Evolutionary conservation across 2,329 filamentous ascomycete species (phyloP).

Genomic region (Erysiphe pisi): DNA sequence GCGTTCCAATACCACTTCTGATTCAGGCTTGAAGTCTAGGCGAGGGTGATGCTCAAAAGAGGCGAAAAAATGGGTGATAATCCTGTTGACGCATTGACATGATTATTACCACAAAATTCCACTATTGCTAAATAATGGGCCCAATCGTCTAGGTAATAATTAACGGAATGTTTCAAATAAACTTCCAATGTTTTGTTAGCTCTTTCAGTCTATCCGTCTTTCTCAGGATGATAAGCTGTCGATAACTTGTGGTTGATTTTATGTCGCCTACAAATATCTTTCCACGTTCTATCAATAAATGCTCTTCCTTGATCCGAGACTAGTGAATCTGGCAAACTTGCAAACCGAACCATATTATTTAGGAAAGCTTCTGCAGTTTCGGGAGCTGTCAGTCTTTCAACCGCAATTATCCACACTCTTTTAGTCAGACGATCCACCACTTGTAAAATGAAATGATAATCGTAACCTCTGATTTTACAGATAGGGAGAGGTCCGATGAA

Average conservation of each 20-base stretch:
- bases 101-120: neutral
- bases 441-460: neutral
- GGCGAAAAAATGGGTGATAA: neutral
- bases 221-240: neutral
- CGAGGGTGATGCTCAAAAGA: neutral
- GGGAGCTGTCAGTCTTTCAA: neutral
- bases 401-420: neutral
- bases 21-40: neutral
- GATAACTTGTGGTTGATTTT: neutral
- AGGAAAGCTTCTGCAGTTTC: slow-evolving; percentile 30
- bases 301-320: neutral
- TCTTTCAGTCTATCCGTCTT: neutral
- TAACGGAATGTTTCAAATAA: neutral
- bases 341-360: slow-evolving; percentile 32
- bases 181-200: neutral
- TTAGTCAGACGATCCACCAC: slow-evolving; percentile 13
- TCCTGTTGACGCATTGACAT: neutral
- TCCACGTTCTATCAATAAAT: neutral
- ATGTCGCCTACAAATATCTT: neutral
- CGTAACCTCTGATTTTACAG: neutral
- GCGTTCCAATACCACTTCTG: neutral
- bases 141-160: slow-evolving; percentile 5
- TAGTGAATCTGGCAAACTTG: neutral
- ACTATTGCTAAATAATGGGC: neutral
- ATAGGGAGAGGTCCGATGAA: neutral